phyloP scores from a whole-genome alignment of 2,329 filamentous ascomycete species.

The Penicillium rolfsii region DNA sequence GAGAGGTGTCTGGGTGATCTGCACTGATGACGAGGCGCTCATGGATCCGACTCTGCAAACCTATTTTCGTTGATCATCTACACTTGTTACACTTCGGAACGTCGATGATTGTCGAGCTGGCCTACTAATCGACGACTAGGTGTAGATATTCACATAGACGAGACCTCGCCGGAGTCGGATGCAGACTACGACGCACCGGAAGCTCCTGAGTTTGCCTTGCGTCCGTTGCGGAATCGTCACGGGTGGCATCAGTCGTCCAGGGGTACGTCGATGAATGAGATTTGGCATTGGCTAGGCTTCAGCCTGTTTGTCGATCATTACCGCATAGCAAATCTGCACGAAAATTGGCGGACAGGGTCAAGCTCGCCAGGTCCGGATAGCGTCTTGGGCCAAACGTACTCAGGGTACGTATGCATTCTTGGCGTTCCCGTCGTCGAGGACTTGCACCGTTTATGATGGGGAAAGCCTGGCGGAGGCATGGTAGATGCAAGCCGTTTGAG shows the following conservation, averaged over 20 bases:
- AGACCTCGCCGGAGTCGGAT: neutral
- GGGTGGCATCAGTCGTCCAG: conserved; percentile 1
- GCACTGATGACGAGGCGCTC: conserved; percentile 18
- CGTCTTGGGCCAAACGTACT: conserved; percentile 1
- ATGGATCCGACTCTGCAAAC: neutral
- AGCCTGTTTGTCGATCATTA: neutral
- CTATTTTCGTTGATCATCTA: neutral
- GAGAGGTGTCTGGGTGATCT: conserved; percentile 9
- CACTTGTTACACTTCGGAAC: neutral
- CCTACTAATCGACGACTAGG: neutral
- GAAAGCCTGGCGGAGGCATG: neutral
- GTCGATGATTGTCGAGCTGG: neutral
- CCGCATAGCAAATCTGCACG: neutral
- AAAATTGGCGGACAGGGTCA: neutral
- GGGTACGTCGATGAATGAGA: conserved; percentile 6
- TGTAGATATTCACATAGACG: neutral
- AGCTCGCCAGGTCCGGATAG: neutral
- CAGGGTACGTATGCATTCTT: conserved; percentile 5
- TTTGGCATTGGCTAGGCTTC: neutral
- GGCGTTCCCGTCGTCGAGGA: neutral
- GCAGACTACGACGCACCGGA: neutral
- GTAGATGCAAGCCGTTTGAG: neutral
- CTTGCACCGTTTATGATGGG: neutral
- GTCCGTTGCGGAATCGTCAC: conserved; percentile 8
- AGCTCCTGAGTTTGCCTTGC: neutral